These are phyloP conservation scores for Durotheca rogersii DNA, from an alignment of 495 filamentous ascomycete genomes.

Conservation along the genomic window DNA sequence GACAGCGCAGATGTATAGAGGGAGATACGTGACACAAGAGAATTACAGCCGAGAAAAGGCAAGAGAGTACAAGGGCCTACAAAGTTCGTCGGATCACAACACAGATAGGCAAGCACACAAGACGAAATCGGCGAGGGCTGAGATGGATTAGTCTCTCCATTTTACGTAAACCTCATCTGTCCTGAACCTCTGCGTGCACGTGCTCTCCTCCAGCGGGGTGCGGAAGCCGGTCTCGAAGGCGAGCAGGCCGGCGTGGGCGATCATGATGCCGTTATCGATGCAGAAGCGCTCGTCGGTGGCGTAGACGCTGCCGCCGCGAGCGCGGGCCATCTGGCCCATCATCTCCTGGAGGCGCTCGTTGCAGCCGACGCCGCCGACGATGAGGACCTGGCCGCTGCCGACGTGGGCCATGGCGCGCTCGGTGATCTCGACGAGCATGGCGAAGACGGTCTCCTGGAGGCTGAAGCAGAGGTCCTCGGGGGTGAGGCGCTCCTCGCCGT, in stretches of 20 bases:
- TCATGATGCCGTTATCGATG: slow-evolving; percentile 99
- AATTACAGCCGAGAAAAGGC: slow-evolving; percentile 6
- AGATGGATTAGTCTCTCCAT: slow-evolving; percentile 71
- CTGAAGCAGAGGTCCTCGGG: slow-evolving; percentile 91
- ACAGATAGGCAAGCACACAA: too few species aligned
- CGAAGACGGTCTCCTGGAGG: slow-evolving; percentile 90
- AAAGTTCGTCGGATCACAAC: too few species aligned
- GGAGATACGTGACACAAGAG: slow-evolving; percentile 14
- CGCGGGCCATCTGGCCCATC: slow-evolving; percentile 96
- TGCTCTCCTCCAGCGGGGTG: slow-evolving; percentile 76
- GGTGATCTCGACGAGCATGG: slow-evolving; percentile 98
- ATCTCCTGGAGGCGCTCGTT: slow-evolving; percentile 96
- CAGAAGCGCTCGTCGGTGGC: slow-evolving; percentile 97
- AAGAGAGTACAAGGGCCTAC: slow-evolving; percentile 3
- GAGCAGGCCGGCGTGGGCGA: slow-evolving; percentile 90
- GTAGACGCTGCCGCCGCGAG: slow-evolving; percentile 85
- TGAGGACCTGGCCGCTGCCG: slow-evolving; percentile 82
- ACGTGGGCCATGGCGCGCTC: slow-evolving; percentile 99
- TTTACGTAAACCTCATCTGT: slow-evolving; percentile 92
- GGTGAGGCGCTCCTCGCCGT: slow-evolving; percentile 52
- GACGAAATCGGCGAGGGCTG: too few species aligned
- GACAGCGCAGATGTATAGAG: slow-evolving; percentile 17
- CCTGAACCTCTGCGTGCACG: slow-evolving; percentile 90
- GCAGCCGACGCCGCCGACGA: slow-evolving; percentile 97
- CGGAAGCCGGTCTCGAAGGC: slow-evolving; percentile 77